A percentile compares a stretch with the other conserved stretches of the same genome.
These are phyloP conservation scores for Suillus spraguei DNA, from an alignment of 768 basidiomycete genomes.

Conservation along the genomic window DNA sequence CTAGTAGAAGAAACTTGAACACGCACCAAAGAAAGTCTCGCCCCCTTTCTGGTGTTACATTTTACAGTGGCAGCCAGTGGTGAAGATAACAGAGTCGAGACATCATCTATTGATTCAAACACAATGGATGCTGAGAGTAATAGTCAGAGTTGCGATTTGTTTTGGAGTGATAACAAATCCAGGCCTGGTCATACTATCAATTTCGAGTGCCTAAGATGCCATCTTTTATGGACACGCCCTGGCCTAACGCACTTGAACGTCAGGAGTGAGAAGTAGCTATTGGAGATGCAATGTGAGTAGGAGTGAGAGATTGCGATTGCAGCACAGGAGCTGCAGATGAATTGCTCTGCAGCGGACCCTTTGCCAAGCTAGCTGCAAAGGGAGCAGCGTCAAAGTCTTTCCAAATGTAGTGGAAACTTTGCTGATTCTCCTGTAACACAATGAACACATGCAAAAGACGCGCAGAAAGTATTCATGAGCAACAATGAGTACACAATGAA, in stretches of 20 bases:
- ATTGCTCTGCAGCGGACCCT: conserved; percentile 71
- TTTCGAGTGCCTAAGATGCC: conserved; percentile 71
- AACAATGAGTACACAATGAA: no score
- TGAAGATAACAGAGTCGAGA: conserved; percentile 72
- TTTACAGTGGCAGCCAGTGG: no score
- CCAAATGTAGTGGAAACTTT: no score
- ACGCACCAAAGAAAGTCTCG: no score
- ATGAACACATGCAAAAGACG: no score
- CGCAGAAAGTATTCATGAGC: no score
- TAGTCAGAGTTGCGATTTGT: conserved; percentile 5
- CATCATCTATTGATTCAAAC: conserved; percentile 91
- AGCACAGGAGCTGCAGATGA: conserved; percentile 57
- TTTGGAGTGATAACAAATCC: conserved; percentile 21
- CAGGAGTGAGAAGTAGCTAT: conserved; percentile 61
- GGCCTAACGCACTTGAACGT: conserved; percentile 73
- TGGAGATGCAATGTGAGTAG: conserved; percentile 47
- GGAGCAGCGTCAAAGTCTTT: conserved; percentile 74
- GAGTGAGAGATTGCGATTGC: conserved; percentile 80
- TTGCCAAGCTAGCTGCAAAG: conserved; percentile 87
- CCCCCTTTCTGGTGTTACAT: no score
- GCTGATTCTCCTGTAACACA: no score
- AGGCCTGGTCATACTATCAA: conserved; percentile 69
- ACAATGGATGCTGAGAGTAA: conserved; percentile 62
- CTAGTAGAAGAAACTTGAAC: no score
- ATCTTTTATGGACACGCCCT: conserved; percentile 77